Conservation (phyloP, 2,329 filamentous ascomycete species). For the Aspergillus vadensis region DNA sequence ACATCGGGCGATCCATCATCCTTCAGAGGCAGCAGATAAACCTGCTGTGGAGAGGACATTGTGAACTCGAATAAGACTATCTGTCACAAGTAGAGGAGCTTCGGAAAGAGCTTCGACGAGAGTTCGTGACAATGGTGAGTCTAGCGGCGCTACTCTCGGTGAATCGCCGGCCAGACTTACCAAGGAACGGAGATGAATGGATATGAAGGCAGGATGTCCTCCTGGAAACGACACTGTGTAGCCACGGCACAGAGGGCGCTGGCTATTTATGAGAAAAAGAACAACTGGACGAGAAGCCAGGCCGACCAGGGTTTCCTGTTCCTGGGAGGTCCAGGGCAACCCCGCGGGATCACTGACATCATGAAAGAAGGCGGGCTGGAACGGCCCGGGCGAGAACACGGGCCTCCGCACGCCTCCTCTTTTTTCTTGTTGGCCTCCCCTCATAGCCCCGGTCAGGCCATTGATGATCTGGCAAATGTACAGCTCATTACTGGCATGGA, state of each 20-base stretch:
- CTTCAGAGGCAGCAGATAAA: constrained; percentile 87
- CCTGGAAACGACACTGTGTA: not conserved
- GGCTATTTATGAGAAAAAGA: constrained; percentile 5
- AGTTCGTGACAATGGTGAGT: not conserved
- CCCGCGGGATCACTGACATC: constrained; percentile 27
- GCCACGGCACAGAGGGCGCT: not conserved
- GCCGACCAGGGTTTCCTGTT: constrained; percentile 17
- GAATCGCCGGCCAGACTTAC: not conserved
- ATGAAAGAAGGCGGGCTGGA: constrained; percentile 15
- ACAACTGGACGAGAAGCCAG: not conserved
- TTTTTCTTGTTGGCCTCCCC: not conserved
- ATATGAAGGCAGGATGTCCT: too few relatives aligned
- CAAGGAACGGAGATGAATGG: not conserved
- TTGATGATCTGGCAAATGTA: not conserved
- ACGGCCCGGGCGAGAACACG: constrained; percentile 3
- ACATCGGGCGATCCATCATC: constrained; percentile 92
- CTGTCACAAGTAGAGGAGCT: not conserved
- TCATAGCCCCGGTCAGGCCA: not conserved
- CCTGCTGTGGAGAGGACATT: constrained; percentile 52
- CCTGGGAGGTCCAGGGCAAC: constrained; percentile 16
- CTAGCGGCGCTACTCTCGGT: not conserved
- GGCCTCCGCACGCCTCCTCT: constrained; percentile 9
- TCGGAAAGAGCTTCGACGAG: not conserved
- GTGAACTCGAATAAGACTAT: not conserved
- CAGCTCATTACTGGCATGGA: not conserved